Base-by-base conservation (phyloP, 345 rosid genomes). In the Arabis alpina region DNA sequence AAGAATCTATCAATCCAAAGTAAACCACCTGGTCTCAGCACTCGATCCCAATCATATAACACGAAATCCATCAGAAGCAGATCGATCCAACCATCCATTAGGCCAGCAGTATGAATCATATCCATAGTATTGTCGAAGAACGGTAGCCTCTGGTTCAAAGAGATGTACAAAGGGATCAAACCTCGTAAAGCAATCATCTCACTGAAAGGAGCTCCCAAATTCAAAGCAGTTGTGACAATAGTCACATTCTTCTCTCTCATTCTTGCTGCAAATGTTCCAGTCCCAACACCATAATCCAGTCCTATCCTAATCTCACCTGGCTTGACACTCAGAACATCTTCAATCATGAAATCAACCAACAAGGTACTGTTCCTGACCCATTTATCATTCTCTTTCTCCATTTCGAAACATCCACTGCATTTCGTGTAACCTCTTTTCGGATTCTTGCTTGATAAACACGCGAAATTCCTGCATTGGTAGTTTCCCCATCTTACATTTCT, bases 81-180 rank as follows among this genome's bases (percentile, higher is more conserved):
- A 61, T 90, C 86, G 2, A 93, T 81, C 96, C 98, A 93, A 4
- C 96, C 96, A 41, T 93, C 96, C 85, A 88, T 66, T 45, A 90
- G 77, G 30, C 90, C 97, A 0, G 75, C 30, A 0, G 94, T 85
- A 11, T 90, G 98, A 28, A 90, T 93, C 85, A 90, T 61, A 59
- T 90, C 98, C 91, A 93, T 79, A 0, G 92, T 88, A 79, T 93
- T 90, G 62, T 90, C 96, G 7, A 93, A 93, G 61, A 93, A 88
- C 3, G 94, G 94, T 14, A 93, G 88, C 65, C 94, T 83, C 71
- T 93, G 98, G 79, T 90, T 90, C 78, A 88, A 9, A 2, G 98
- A 85, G 45, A 73, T 53, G 64, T 90, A 87, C 45, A 93, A 55
- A 48, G 96, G 96, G 54, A 90, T 49, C 79, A 93, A 50, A 4